phyloP scores from a whole-genome alignment of 805 yeast species.

The Candida xiaguanensis region DNA sequence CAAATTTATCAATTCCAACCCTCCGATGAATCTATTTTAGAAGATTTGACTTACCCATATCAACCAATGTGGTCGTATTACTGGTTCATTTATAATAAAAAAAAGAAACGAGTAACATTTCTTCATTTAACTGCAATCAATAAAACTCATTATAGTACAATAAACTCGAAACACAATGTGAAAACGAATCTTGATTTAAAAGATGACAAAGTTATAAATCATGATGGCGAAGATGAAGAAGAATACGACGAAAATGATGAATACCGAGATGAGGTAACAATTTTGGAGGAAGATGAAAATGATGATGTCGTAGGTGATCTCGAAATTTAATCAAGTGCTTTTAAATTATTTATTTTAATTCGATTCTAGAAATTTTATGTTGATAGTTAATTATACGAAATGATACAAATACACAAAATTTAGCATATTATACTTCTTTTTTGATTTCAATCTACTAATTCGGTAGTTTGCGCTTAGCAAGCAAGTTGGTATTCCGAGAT shows the following conservation, averaged over 20 bases:
- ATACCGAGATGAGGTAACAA: slow-evolving; percentile 20
- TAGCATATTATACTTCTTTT: no score
- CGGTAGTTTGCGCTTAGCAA: neutral
- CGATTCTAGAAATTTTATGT: no score
- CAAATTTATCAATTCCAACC: slow-evolving; percentile 62
- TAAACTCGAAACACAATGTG: slow-evolving; percentile 8
- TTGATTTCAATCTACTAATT: no score
- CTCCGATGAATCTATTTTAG: slow-evolving; percentile 56
- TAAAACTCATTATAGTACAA: slow-evolving; percentile 33
- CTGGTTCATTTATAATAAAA: slow-evolving; percentile 91
- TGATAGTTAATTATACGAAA: no score
- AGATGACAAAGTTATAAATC: slow-evolving; percentile 11
- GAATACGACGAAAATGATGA: slow-evolving; percentile 23
- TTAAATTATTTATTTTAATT: neutral
- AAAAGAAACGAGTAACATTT: slow-evolving; percentile 87
- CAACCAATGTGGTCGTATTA: slow-evolving; percentile 68
- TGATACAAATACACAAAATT: no score
- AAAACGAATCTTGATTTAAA: slow-evolving; percentile 11
- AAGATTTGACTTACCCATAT: slow-evolving; percentile 50
- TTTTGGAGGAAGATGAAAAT: slow-evolving; percentile 19
- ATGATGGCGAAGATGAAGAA: slow-evolving; percentile 19
- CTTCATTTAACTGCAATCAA: slow-evolving; percentile 59
- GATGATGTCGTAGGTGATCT: slow-evolving; percentile 37
- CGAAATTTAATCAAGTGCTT: slow-evolving; percentile 31
- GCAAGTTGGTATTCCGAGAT: neutral